A percentile compares a stretch with the other conserved stretches of the same genome.
phyloP scores from a whole-genome alignment of 2,329 filamentous ascomycete genomes.

The Fusarium nurragi region DNA sequence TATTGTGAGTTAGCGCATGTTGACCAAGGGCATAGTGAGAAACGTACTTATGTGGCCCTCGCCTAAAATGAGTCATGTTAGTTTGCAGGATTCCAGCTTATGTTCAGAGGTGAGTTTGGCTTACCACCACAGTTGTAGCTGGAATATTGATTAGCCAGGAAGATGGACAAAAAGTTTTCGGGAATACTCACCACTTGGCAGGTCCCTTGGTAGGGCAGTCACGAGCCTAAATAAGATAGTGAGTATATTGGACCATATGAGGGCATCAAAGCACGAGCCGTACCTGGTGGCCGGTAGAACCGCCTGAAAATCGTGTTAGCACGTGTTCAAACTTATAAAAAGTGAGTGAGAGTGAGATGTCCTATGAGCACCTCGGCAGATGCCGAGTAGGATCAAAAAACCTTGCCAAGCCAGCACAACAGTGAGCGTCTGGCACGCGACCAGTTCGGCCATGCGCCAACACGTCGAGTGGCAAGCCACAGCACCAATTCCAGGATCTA shows the following conservation, averaged over 20 bases:
- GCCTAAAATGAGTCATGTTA: slow-evolving; percentile 50
- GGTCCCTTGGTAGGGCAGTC: slow-evolving; percentile 87
- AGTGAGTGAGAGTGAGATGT: background rate
- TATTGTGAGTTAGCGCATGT: slow-evolving; percentile 47
- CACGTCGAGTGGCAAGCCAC: background rate
- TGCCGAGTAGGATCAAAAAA: background rate
- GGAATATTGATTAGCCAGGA: slow-evolving; percentile 10
- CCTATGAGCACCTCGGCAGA: background rate
- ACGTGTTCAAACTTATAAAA: slow-evolving; percentile 1
- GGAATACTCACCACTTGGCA: slow-evolving; percentile 75
- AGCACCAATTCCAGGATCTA: background rate
- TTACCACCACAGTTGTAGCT: slow-evolving; percentile 86
- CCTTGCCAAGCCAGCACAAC: slow-evolving; percentile 5
- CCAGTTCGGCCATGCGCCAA: background rate
- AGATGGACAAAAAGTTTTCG: background rate
- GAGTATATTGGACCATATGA: slow-evolving; percentile 3
- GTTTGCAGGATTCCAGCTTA: slow-evolving; percentile 17
- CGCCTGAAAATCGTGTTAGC: slow-evolving; percentile 62
- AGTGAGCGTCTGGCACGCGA: slow-evolving; percentile 6
- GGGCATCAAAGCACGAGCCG: slow-evolving; percentile 38
- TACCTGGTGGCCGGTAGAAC: slow-evolving; percentile 80
- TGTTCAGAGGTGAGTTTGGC: slow-evolving; percentile 39
- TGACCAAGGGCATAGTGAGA: background rate
- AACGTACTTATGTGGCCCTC: slow-evolving; percentile 82
- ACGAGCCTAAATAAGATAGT: slow-evolving; percentile 67